Percentiles rank a stretch among this genome's conserved stretches.
phyloP scores from a whole-genome alignment of 2,329 filamentous ascomycete species.

The Alternaria panax region DNA sequence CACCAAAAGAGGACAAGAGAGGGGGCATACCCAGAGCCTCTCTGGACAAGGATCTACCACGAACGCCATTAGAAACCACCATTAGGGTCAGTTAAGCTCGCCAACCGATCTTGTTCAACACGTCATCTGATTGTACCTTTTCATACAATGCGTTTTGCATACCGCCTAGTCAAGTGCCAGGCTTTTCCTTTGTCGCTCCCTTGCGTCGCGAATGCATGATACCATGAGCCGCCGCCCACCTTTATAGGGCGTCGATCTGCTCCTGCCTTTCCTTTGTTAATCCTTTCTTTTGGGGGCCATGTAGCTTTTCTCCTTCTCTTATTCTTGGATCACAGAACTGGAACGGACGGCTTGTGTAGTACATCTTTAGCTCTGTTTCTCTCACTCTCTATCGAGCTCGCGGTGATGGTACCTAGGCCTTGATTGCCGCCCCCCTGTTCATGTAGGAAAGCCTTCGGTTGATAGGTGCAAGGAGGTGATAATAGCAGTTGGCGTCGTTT shows the following conservation, averaged over 20 bases:
- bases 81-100: slow-evolving; percentile 40
- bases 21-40: slow-evolving; percentile 26
- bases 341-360: neutral
- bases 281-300: neutral
- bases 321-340: neutral
- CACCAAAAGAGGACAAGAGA: slow-evolving; percentile 49
- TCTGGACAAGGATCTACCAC: slow-evolving; percentile 46
- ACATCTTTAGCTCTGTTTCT: neutral
- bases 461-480: neutral
- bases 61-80: slow-evolving; percentile 44
- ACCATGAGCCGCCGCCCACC: slow-evolving; percentile 22
- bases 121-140: neutral
- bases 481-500: slow-evolving; percentile 1
- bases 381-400: neutral
- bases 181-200: slow-evolving; percentile 1
- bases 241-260: neutral
- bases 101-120: neutral
- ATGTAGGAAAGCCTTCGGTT: neutral
- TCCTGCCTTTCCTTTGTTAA: slow-evolving; percentile 4
- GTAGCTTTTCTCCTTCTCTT: neutral
- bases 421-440: neutral
- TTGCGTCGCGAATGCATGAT: slow-evolving; percentile 29
- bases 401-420: neutral
- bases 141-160: slow-evolving; percentile 6
- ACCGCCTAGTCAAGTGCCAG: neutral